Percentiles rank a stretch among this genome's conserved stretches.
phyloP scores from a whole-genome alignment of 2,329 filamentous ascomycete genomes.

The Biscogniauxia sp. region DNA sequence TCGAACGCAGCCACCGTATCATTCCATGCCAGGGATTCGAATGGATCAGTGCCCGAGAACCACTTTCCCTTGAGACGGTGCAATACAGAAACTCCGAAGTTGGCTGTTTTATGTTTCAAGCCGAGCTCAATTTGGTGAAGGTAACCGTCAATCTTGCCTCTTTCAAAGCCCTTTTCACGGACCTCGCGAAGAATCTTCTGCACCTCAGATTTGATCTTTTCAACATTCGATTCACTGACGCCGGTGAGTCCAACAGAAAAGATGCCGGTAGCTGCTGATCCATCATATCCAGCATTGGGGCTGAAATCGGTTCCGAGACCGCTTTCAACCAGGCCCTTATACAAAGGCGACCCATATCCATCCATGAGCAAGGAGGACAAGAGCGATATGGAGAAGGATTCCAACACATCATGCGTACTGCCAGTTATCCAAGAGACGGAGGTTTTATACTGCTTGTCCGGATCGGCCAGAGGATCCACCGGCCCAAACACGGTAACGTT shows the following conservation, averaged over 20 bases:
- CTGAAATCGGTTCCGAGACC: slow-evolving; percentile 92
- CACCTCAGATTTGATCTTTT: slow-evolving; percentile 72
- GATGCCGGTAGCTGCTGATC: slow-evolving; percentile 71
- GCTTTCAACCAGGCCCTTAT: slow-evolving; percentile 82
- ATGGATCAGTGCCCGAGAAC: slow-evolving; percentile 94
- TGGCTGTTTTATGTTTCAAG: slow-evolving; percentile 93
- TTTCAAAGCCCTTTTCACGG: slow-evolving; percentile 76
- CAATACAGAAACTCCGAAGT: slow-evolving; percentile 88
- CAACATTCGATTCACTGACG: slow-evolving; percentile 77
- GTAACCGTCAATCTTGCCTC: slow-evolving; percentile 87
- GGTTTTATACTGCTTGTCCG: slow-evolving; percentile 87
- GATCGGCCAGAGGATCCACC: slow-evolving; percentile 79
- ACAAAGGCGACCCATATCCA: slow-evolving; percentile 92
- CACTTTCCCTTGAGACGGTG: slow-evolving; percentile 86
- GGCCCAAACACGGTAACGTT: slow-evolving; percentile 75
- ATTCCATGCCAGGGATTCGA: slow-evolving; percentile 89
- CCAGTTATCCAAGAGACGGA: slow-evolving; percentile 91
- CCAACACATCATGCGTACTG: slow-evolving; percentile 75
- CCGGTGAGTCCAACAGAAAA: slow-evolving; percentile 91
- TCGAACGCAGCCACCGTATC: slow-evolving; percentile 84
- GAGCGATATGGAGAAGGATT: slow-evolving; percentile 83
- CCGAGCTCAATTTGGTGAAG: slow-evolving; percentile 92
- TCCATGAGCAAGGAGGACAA: slow-evolving; percentile 84
- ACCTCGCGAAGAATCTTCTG: slow-evolving; percentile 69
- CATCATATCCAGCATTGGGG: slow-evolving; percentile 90